These are phyloP conservation scores for Hypholoma fasciculare DNA, from an alignment of 768 basidiomycete genomes.

Conservation along the genomic window DNA sequence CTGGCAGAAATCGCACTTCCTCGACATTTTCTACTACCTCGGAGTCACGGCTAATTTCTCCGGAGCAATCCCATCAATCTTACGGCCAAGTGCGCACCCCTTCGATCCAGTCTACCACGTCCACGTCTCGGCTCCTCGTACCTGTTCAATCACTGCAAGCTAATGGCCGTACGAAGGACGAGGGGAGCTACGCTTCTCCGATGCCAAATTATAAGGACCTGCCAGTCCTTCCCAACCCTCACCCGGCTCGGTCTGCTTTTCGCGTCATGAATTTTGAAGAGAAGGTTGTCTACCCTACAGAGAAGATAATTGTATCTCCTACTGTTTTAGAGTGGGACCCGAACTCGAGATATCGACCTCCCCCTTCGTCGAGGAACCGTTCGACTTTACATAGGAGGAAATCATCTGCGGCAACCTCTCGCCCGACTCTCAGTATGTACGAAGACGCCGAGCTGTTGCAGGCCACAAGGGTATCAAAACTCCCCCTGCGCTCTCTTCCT, in stretches of 20 bases:
- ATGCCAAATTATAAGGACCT: neutral
- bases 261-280: neutral
- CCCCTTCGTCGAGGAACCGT: neutral
- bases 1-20: too few relatives aligned
- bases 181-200: neutral
- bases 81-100: too few relatives aligned
- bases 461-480: neutral
- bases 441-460: neutral
- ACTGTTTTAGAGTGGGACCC: too few relatives aligned
- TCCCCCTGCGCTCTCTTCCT: neutral
- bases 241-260: neutral
- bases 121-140: too few relatives aligned
- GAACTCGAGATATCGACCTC: neutral
- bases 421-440: neutral
- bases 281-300: too few relatives aligned
- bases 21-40: too few relatives aligned
- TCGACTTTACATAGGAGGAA: neutral
- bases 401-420: neutral
- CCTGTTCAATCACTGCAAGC: too few relatives aligned
- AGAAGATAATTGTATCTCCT: too few relatives aligned
- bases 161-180: too few relatives aligned
- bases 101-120: too few relatives aligned
- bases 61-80: too few relatives aligned
- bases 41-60: too few relatives aligned
- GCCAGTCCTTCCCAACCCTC: neutral